Base-by-base conservation (phyloP, 129 eudicot species). In the Tagetes patula region DNA sequence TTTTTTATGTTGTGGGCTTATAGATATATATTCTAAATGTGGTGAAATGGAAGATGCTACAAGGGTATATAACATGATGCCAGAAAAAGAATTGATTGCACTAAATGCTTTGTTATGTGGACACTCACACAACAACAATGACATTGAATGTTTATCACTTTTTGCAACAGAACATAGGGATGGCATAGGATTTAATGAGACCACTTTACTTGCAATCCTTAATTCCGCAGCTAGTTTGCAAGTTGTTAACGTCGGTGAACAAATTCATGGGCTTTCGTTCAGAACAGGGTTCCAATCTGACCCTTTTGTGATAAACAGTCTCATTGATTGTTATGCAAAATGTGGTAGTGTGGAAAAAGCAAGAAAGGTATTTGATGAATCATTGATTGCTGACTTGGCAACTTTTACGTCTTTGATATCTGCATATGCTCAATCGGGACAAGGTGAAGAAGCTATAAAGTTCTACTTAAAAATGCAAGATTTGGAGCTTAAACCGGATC, bases 381-480 rank as follows among this genome's bases (percentile, higher is more conserved):
- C 87, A 11, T 46, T 82, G 1, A 13, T 36, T 32, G 74, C 54
- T 56, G 96, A 93, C 76, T 83, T 87, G 80, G 96, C 96, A 1
- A 87, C 96, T 76, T 93, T 84, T 81, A 93, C 98, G 4, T 93
- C 98, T 55, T 34, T 93, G 39, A 87, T 87, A 79, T 70, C 96
- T 5, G 81, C 87, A 11, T 90, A 85, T 80, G 87, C 96, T 77
- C 96, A 89, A 78, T 72, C 71, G 20, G 95, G 98, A 50, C 87
- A 84, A 72, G 98, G 98, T 34, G 98, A 93, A 81, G 98, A 84
- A 77, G 95, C 96, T 69, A 59, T 93, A 61, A 89, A 81, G 80
- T 83, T 93, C 13, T 87, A 84, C 66, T 11, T 76, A 58, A 87
- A 75, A 76, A 78, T 94, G 82, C 90, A 82, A 77, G 84, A 80